Conservation (phyloP, 805 yeast species). For the Grigorovia yakushimaensis region DNA sequence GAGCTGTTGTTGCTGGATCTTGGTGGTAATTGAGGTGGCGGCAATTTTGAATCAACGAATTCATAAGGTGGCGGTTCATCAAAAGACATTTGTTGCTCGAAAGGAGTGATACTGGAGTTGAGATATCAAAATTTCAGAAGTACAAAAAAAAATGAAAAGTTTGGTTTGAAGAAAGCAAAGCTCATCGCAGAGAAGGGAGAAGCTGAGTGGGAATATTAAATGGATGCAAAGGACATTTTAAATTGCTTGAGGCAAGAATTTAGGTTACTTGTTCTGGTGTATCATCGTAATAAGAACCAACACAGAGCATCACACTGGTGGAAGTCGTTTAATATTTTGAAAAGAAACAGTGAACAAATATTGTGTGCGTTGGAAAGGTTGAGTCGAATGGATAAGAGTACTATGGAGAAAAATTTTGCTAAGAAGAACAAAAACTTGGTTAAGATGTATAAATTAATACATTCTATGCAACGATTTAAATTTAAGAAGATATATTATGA, state of each 20-base stretch:
- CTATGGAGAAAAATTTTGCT: no score
- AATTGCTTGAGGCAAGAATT: conserved; percentile 36
- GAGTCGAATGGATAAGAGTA: not conserved
- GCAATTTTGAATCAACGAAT: no score
- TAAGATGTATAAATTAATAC: not conserved
- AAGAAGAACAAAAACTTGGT: not conserved
- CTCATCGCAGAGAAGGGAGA: no score
- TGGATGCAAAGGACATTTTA: not conserved
- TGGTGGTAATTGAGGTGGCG: no score
- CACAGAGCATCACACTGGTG: conserved; percentile 72
- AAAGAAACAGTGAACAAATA: conserved; percentile 35
- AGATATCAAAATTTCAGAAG: no score
- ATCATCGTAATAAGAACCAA: conserved; percentile 69
- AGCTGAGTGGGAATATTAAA: no score
- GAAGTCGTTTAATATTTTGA: conserved; percentile 53
- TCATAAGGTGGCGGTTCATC: no score
- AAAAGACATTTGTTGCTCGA: no score
- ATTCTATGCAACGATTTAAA: conserved; percentile 25
- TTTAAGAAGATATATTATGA: conserved; percentile 45
- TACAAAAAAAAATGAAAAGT: no score
- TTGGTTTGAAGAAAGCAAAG: no score
- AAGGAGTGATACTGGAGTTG: no score
- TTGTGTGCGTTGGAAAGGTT: conserved; percentile 2
- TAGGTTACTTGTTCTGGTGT: conserved; percentile 48
- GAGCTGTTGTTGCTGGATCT: no score